phyloP scores from a whole-genome alignment of 116 monocot genomes.

The Cymodocea nodosa region DNA sequence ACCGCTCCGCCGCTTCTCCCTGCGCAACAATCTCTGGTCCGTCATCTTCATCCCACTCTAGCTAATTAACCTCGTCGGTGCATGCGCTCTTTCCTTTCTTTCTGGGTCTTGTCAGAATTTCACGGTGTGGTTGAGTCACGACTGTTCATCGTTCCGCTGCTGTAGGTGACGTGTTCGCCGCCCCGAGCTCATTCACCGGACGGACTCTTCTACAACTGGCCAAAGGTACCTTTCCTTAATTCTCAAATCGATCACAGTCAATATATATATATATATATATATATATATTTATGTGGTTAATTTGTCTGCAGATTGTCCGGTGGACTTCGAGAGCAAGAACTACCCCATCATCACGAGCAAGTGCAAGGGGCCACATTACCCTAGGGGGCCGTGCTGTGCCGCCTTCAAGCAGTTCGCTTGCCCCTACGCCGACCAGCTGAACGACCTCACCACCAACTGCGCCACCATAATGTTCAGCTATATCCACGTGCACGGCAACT shows the following conservation, averaged over 20 bases:
- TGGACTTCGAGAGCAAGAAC: constrained; percentile 21
- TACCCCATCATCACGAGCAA: constrained; percentile 17
- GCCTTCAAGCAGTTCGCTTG: constrained; percentile 19
- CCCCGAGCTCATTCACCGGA: background rate
- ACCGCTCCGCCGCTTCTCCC: background rate
- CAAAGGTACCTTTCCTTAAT: too few species aligned
- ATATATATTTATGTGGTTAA: too few species aligned
- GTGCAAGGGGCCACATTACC: constrained; percentile 17
- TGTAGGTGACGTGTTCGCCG: constrained; percentile 4
- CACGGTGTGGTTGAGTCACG: background rate
- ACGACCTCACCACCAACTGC: constrained; percentile 12
- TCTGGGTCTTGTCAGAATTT: background rate
- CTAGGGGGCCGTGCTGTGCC: constrained; percentile 3
- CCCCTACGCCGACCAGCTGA: constrained; percentile 7
- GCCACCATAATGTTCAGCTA: constrained; percentile 20
- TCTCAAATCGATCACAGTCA: too few species aligned
- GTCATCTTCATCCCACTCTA: background rate
- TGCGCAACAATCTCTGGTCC: constrained; percentile 5
- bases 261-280: too few species aligned
- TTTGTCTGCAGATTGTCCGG: constrained; percentile 17
- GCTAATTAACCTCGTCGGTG: too few species aligned
- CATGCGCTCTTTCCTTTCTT: background rate
- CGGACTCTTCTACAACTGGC: too few species aligned
- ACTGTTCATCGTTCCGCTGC: background rate
- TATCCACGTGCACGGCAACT: constrained; percentile 11